Base-by-base conservation (phyloP, 2,329 filamentous ascomycete genomes). In the Calonectria fujianensis region DNA sequence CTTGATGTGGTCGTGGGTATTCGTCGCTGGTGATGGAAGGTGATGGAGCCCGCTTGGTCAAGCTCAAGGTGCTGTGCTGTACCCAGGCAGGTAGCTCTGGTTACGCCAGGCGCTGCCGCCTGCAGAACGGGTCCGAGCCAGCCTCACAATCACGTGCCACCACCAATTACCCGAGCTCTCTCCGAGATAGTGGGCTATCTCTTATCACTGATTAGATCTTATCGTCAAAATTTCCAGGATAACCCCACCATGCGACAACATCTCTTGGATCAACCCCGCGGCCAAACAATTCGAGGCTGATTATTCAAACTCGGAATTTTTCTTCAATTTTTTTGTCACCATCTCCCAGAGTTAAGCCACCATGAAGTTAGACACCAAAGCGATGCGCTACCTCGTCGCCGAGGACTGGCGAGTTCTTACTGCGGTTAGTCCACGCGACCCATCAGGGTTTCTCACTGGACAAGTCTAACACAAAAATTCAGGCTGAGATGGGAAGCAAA, bases 401-500 rank as follows among this genome's bases (percentile, higher is more conserved):
- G 97, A 98, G 86, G 97, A 99, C 89, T 99, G 97, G 95, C 92
- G 94, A 80, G 96, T 98, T 76, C 93, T 99, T 76, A 94, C 95
- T 83, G 97, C 95, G 81, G 96, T 98, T 93, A 76, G 92, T 86
- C 61, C 45, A 76, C 74, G 81, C 80, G 70, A 48, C 74, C 79
- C 76, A 78, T 80, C 79, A 76, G 68, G 75, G 79, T 81, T 79
- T 84, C 85, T 86, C 50, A 41, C 45, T 37, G 61, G 66, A 57
- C 50, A 73, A 71, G 37, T 65, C 78, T 81, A 67, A 81, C 67
- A 85, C 84, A 80, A 80, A 67, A 41, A 67, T 41, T 48, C 85
- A 98, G 96, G 95, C 97, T 81, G 97, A 99, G 85, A 93, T 93
- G 86, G 96, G 96, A 82, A 97, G 94, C 86, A 96, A 95, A 85